These are phyloP conservation scores for Penicillium fimorum DNA, from an alignment of 495 filamentous ascomycete species.

Conservation along the genomic window DNA sequence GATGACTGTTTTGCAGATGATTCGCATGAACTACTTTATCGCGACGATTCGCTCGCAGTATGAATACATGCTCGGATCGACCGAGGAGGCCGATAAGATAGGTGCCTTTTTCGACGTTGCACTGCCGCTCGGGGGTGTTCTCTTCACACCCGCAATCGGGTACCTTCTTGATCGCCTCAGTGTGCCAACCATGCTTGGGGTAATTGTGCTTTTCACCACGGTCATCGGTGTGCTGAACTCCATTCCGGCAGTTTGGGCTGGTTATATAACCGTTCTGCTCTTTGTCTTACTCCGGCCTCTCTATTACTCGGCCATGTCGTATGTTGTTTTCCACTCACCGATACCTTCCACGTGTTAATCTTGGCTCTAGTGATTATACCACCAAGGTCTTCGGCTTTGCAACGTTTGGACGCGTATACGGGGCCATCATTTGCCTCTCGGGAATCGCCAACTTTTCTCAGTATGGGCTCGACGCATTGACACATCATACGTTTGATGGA, in stretches of 20 bases:
- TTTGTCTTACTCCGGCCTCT: constrained; percentile 61
- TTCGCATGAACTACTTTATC: constrained; percentile 96
- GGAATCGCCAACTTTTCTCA: constrained; percentile 86
- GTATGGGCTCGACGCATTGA: constrained; percentile 73
- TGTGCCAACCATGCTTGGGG: constrained; percentile 64
- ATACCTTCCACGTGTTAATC: constrained; percentile 14
- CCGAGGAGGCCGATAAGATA: constrained; percentile 59
- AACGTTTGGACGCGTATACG: constrained; percentile 92
- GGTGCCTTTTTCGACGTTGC: constrained; percentile 92
- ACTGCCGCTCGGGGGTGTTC: constrained; percentile 77
- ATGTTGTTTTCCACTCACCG: constrained; percentile 33
- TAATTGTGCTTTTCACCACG: constrained; percentile 73
- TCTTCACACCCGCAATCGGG: constrained; percentile 85
- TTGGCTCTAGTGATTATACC: constrained; percentile 65
- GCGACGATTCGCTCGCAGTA: constrained; percentile 88
- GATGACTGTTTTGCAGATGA: constrained; percentile 95
- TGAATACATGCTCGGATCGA: constrained; percentile 64
- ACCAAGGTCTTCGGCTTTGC: constrained; percentile 95
- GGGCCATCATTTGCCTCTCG: constrained; percentile 82
- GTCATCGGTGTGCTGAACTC: constrained; percentile 76
- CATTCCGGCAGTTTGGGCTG: constrained; percentile 67
- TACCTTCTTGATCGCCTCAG: constrained; percentile 66
- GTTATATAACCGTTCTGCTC: constrained; percentile 71
- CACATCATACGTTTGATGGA: constrained; percentile 66
- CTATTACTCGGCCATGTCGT: constrained; percentile 54